These are phyloP conservation scores for Amyloporia xantha DNA, from an alignment of 768 basidiomycete species.

Conservation along the genomic window DNA sequence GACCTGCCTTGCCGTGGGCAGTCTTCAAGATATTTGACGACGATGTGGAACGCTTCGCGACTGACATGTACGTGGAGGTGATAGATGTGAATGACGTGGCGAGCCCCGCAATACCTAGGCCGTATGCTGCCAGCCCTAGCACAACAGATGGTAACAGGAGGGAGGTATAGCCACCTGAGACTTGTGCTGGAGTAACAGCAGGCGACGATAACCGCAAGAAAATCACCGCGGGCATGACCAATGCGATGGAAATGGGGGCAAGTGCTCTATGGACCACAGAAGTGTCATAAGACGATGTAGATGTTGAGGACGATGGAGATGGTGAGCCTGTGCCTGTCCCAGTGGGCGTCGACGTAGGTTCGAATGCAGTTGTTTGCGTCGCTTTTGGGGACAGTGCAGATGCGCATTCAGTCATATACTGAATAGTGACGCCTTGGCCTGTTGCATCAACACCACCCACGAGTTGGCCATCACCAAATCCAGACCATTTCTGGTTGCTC, in stretches of 20 bases:
- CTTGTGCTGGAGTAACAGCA: conserved; percentile 21
- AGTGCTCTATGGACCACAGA: conserved; percentile 41
- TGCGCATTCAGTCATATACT: conserved; percentile 59
- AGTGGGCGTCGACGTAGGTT: conserved; percentile 2
- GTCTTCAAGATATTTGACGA: conserved; percentile 41
- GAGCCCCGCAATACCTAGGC: conserved; percentile 56
- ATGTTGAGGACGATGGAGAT: neutral
- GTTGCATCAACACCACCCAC: conserved; percentile 56
- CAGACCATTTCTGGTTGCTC: conserved; percentile 52
- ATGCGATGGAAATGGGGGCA: conserved; percentile 42
- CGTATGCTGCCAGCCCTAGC: conserved; percentile 44
- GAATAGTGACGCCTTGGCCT: conserved; percentile 58
- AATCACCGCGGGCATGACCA: conserved; percentile 37
- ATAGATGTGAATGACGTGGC: conserved; percentile 57
- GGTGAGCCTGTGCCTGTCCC: neutral
- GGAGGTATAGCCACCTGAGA: conserved; percentile 11
- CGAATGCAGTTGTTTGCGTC: conserved; percentile 9
- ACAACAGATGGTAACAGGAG: conserved; percentile 33
- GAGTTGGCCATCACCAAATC: conserved; percentile 58
- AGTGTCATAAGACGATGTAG: conserved; percentile 28
- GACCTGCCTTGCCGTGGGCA: conserved; percentile 55
- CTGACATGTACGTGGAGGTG: conserved; percentile 20
- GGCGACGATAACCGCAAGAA: conserved; percentile 37
- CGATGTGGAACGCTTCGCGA: conserved; percentile 29
- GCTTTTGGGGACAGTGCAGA: conserved; percentile 22